Conservation (phyloP, 768 basidiomycete species). For the Epithele typhae region DNA sequence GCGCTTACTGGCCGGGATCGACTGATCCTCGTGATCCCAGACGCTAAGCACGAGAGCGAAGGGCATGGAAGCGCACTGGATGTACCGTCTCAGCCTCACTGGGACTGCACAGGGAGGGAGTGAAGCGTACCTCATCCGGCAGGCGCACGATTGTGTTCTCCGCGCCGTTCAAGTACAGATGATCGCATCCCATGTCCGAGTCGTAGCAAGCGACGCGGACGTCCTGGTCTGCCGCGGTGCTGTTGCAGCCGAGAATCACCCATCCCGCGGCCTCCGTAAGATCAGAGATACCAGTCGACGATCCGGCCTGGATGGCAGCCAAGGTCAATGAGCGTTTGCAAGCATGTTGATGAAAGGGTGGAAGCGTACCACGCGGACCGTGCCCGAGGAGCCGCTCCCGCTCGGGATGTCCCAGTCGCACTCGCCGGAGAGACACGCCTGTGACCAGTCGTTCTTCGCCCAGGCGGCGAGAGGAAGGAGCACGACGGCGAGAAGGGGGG, state of each 20-base stretch:
- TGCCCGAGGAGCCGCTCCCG: too few species aligned
- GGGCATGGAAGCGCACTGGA: conserved; percentile 22
- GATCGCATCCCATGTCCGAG: conserved; percentile 32
- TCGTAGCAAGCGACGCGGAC: conserved; percentile 44
- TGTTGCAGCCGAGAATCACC: conserved; percentile 43
- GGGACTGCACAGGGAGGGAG: too few species aligned
- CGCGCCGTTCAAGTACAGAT: conserved; percentile 35
- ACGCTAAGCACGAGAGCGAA: conserved; percentile 35
- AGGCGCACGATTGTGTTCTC: conserved; percentile 49
- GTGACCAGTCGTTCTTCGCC: too few species aligned
- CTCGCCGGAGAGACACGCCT: too few species aligned
- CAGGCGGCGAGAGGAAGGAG: too few species aligned
- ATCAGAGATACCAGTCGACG: conserved; percentile 28
- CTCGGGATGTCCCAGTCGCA: too few species aligned
- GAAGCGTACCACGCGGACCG: too few species aligned
- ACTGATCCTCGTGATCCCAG: conserved; percentile 41
- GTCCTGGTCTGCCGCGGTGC: conserved; percentile 36
- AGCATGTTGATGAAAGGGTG: too few species aligned
- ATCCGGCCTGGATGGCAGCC: conserved; percentile 8
- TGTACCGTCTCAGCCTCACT: too few species aligned
- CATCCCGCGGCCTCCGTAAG: conserved; percentile 46
- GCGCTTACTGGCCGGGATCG: conserved; percentile 31
- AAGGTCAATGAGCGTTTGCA: too few species aligned
- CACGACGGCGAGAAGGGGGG: too few species aligned
- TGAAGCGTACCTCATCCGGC: conserved; percentile 16